Evolutionary conservation across 306 rosid species (phyloP), one percentile per base, ranked within the genome.

Genomic region (Citrullus colocynthis): DNA sequence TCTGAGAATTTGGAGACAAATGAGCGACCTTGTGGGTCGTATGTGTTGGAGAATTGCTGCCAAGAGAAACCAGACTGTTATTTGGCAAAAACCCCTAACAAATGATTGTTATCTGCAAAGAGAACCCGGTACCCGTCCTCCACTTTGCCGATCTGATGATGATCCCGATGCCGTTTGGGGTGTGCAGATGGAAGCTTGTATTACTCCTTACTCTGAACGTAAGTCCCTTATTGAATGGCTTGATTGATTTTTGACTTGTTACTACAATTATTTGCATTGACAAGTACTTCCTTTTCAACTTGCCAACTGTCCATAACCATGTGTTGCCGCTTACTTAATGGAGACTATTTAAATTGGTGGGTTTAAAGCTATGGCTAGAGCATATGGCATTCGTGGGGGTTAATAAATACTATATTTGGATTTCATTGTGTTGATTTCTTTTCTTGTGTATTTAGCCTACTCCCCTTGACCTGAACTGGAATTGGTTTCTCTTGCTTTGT

Each of bases 41-140:
- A 89, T 92, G 97, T 95, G 99, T 82, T 95, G 98, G 98, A 88
- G 55, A 86, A 79, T 92, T 77, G 99, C 96, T 78, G 79, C 86
- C 41, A 95, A 95, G 83, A 86, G 37, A 85, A 81, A 95, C 73
- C 99, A 95, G 89, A 95, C 99, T 80, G 97, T 95, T 79, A 86
- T 95, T 71, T 95, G 99, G 99, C 97, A 92, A 75, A 95, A 95
- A 74, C 98, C 97, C 82, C 66, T 87, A 77, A 89, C 96, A 83
- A 95, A 92, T 84, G 96, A 92, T 54, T 95, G 99, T 81, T 92
- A 91, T 84, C 80, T 78, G 85, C 84, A 86, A 71, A 87, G 99
- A 86, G 96, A 86, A 80, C 92, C 96, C 7, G 89, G 89, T 78
- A 88, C 92, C 49, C 91, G 51, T 75, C 99, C 99, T 79, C 96